A percentile compares a stretch with the other conserved stretches of the same genome.
These are phyloP conservation scores for Triglochin maritima DNA, from an alignment of 106 monocot genomes.

Conservation along the genomic window DNA sequence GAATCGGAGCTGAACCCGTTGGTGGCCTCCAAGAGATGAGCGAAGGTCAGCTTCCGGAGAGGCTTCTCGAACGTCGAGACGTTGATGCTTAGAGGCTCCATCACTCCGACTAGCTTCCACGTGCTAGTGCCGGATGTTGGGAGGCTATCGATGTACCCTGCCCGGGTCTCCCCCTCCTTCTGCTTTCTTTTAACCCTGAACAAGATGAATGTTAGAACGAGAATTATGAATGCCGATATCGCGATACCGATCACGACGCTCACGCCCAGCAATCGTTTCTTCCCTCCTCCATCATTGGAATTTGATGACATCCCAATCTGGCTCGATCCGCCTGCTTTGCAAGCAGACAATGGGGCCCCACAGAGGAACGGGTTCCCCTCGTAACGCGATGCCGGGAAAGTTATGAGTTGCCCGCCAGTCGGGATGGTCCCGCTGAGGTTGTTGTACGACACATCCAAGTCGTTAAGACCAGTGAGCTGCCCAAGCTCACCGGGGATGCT, in stretches of 20 bases:
- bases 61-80: constrained; percentile 74
- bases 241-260: constrained; percentile 48
- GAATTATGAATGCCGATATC: constrained; percentile 34
- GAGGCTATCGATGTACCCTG: constrained; percentile 33
- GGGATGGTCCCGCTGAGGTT: constrained; percentile 67
- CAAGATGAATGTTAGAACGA: constrained; percentile 20
- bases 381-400: constrained; percentile 49
- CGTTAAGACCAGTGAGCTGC: constrained; percentile 29
- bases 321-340: not conserved
- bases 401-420: constrained; percentile 52
- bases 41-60: constrained; percentile 56
- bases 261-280: constrained; percentile 8
- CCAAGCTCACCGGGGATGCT: constrained; percentile 40
- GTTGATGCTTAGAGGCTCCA: constrained; percentile 67
- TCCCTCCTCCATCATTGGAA: not conserved
- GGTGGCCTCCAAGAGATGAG: constrained; percentile 69
- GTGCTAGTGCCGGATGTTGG: constrained; percentile 27
- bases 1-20: constrained; percentile 62
- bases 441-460: constrained; percentile 80
- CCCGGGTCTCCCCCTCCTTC: constrained; percentile 14
- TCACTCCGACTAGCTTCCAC: constrained; percentile 41
- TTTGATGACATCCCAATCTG: not conserved
- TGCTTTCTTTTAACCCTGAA: constrained; percentile 33
- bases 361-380: constrained; percentile 70
- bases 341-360: constrained; percentile 54